Conservation (phyloP, 192 early-diverging fungal species). For the Coemansia sp. region DNA sequence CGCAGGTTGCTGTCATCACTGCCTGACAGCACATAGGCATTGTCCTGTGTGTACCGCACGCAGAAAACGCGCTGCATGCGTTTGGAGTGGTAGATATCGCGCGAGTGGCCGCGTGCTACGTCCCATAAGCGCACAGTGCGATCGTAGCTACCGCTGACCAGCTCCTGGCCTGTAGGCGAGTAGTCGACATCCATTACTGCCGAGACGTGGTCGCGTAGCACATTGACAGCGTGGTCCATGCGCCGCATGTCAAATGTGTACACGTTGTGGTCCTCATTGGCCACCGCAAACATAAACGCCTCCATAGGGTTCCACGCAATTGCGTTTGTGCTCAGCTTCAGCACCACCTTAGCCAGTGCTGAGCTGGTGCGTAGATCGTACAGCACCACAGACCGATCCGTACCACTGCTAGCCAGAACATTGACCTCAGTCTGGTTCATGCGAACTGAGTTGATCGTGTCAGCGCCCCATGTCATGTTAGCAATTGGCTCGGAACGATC, state of each 20-base stretch:
- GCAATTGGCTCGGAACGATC: slow-evolving; percentile 77
- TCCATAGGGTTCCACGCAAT: slow-evolving; percentile 99
- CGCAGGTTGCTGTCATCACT: slow-evolving; percentile 98
- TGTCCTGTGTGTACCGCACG: slow-evolving; percentile 92
- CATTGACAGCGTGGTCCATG: slow-evolving; percentile 79
- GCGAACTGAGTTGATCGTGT: slow-evolving; percentile 90
- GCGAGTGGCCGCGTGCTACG: slow-evolving; percentile 72
- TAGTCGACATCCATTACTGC: slow-evolving; percentile 98
- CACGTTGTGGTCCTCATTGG: slow-evolving; percentile 97
- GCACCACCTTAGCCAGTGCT: slow-evolving; percentile 81
- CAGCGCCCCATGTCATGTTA: slow-evolving; percentile 87
- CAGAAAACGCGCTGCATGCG: slow-evolving; percentile 97
- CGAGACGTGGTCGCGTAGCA: slow-evolving; percentile 95
- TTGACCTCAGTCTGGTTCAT: slow-evolving; percentile 98
- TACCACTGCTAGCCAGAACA: slow-evolving; percentile 89
- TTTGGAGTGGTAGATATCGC: slow-evolving; percentile 96
- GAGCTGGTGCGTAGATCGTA: slow-evolving; percentile 91
- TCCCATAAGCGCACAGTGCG: slow-evolving; percentile 87
- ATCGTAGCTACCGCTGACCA: slow-evolving; percentile 97
- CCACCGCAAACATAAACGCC: slow-evolving; percentile 90
- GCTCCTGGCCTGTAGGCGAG: slow-evolving; percentile 93
- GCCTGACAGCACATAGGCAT: slow-evolving; percentile 91
- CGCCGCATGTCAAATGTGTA: slow-evolving; percentile 99
- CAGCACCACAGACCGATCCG: slow-evolving; percentile 90
- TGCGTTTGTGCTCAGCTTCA: slow-evolving; percentile 89